A percentile compares a stretch with the other conserved stretches of the same genome.
phyloP scores from a whole-genome alignment of 208 protist species.

The Leishmania martiniquensis region DNA sequence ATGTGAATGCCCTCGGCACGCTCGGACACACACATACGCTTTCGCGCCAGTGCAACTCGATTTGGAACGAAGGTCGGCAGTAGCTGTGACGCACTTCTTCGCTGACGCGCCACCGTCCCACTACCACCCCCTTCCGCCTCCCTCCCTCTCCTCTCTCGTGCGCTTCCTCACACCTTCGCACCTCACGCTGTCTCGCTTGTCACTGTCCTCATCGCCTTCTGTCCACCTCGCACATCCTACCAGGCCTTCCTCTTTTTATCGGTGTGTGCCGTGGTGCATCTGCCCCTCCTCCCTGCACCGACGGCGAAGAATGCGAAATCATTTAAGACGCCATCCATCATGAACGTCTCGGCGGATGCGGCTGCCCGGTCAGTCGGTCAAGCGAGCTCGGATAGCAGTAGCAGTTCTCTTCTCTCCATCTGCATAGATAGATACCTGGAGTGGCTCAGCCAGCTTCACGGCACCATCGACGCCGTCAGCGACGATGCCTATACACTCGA shows the following conservation, averaged over 20 bases:
- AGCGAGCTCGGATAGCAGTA: background rate
- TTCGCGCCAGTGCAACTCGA: too few relatives aligned
- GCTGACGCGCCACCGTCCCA: background rate
- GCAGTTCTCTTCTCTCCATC: conserved; percentile 6
- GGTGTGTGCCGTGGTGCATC: background rate
- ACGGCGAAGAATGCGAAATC: background rate
- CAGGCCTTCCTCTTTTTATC: background rate
- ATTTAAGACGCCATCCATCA: background rate
- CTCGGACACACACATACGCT: background rate
- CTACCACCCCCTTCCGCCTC: background rate
- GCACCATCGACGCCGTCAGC: conserved; percentile 21
- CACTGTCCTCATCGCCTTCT: background rate
- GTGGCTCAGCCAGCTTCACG: conserved; percentile 29
- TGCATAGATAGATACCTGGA: conserved; percentile 16
- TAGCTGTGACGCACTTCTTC: background rate
- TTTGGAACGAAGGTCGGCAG: background rate
- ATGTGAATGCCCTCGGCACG: background rate
- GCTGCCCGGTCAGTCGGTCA: background rate
- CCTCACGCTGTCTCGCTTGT: background rate
- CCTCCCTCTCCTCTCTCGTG: background rate
- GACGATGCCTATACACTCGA: conserved; percentile 36
- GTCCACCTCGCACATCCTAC: too few relatives aligned
- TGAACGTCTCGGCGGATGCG: background rate
- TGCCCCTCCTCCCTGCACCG: background rate
- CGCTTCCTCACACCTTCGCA: background rate